Conservation (phyloP, 805 yeast genomes). For the Saturnispora dispora region DNA sequence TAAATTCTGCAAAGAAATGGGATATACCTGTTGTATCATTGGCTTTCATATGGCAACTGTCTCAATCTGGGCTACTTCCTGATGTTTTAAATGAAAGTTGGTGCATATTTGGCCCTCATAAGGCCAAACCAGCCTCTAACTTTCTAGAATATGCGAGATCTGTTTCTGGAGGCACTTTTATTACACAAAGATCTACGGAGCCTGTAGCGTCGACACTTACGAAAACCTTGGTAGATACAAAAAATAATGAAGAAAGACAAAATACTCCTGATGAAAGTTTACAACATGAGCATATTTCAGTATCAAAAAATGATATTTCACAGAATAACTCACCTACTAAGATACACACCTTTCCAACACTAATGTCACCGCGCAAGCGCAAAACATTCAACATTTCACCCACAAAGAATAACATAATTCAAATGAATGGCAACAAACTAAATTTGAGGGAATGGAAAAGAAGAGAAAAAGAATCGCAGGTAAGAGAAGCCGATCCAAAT, state of each 20-base stretch:
- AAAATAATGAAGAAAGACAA: not conserved
- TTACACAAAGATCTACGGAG: constrained; percentile 8
- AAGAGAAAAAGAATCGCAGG: not conserved
- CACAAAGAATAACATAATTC: not conserved
- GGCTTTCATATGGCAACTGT: constrained; percentile 45
- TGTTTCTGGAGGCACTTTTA: constrained; percentile 17
- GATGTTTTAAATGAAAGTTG: constrained; percentile 38
- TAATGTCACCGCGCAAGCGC: not conserved
- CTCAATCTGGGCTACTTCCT: constrained; percentile 32
- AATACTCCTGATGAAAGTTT: not conserved
- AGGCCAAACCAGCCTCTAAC: constrained; percentile 16
- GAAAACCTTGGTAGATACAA: not conserved
- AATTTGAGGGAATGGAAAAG: constrained; percentile 5
- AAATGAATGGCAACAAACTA: constrained; percentile 1
- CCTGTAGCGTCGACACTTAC: not conserved
- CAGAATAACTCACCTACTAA: constrained; percentile 7
- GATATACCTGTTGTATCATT: constrained; percentile 49
- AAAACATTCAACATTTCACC: not conserved
- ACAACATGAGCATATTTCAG: not conserved
- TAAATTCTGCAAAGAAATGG: constrained; percentile 51
- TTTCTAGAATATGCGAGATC: constrained; percentile 17
- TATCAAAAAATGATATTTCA: constrained; percentile 2
- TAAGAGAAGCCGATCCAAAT: not conserved
- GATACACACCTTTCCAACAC: not conserved
- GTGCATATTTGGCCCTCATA: constrained; percentile 42